A percentile compares a stretch with the other conserved stretches of the same genome.
phyloP scores from a whole-genome alignment of 352 stramenopile species.

The Ophiocytium majus region DNA sequence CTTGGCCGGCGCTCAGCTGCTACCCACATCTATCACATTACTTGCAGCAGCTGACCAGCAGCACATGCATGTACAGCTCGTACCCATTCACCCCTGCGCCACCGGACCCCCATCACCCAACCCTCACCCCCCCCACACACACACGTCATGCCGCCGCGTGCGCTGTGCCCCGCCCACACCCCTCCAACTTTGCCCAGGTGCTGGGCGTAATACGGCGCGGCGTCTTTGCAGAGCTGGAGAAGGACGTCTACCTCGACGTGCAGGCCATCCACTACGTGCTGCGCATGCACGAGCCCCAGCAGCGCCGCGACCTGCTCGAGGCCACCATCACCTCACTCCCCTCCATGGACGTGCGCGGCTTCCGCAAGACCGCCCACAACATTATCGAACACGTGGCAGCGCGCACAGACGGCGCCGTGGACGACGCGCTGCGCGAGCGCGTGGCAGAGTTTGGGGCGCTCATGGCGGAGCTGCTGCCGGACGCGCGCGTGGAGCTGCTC shows the following conservation, averaged over 20 bases:
- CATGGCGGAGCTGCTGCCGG: conserved; percentile 46
- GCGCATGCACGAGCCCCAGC: conserved; percentile 26
- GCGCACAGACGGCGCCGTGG: conserved; percentile 23
- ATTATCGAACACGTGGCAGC: conserved; percentile 44
- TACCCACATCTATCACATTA: no score
- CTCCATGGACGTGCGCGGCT: conserved; percentile 50
- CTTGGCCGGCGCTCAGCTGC: no score
- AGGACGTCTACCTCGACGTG: conserved; percentile 56
- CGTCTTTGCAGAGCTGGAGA: conserved; percentile 51
- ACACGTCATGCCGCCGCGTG: no score
- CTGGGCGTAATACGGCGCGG: conserved; percentile 55
- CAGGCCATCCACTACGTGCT: conserved; percentile 48
- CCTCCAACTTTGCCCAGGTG: no score
- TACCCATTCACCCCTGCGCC: background rate
- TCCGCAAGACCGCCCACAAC: conserved; percentile 36
- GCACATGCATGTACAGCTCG: background rate
- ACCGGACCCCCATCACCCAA: background rate
- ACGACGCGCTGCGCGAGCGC: conserved; percentile 28
- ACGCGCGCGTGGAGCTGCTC: conserved; percentile 38
- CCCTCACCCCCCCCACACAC: no score
- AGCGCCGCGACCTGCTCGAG: conserved; percentile 38
- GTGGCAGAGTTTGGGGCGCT: conserved; percentile 37
- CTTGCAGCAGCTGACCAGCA: background rate
- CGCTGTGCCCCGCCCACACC: no score
- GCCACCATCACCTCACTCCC: conserved; percentile 42